Percentiles rank a stretch among this genome's conserved stretches.
Conservation (phyloP, 768 basidiomycete genomes). For the Leucocoprinus birnbaumii region DNA sequence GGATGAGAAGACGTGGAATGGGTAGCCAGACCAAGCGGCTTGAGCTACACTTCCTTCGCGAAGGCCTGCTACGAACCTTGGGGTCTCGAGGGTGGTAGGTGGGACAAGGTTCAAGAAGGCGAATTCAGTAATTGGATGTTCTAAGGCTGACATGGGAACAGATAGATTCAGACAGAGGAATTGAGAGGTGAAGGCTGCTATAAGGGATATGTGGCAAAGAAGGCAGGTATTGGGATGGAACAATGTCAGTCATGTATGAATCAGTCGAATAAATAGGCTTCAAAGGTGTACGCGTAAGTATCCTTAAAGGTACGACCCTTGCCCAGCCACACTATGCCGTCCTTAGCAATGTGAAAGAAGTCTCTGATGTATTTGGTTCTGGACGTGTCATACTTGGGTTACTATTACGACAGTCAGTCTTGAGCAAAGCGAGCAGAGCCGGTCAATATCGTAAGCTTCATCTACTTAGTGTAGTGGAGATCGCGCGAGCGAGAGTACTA, state of each 20-base stretch:
- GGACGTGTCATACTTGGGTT: background rate
- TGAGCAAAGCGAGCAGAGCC: background rate
- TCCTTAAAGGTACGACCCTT: background rate
- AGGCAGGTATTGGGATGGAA: too few relatives aligned
- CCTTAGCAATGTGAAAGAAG: background rate
- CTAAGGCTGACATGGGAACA: background rate
- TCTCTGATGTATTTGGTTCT: background rate
- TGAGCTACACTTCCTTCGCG: slow-evolving; percentile 29
- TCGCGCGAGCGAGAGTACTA: slow-evolving; percentile 50
- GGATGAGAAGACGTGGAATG: slow-evolving; percentile 35
- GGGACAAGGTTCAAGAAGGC: slow-evolving; percentile 31
- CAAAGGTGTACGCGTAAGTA: background rate
- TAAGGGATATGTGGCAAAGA: too few relatives aligned
- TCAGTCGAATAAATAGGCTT: too few relatives aligned
- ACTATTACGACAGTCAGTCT: background rate
- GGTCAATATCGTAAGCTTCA: slow-evolving; percentile 17
- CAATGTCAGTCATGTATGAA: too few relatives aligned
- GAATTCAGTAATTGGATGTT: slow-evolving; percentile 37
- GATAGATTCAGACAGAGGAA: too few relatives aligned
- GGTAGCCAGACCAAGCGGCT: slow-evolving; percentile 36
- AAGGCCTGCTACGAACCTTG: slow-evolving; percentile 27
- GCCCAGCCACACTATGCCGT: slow-evolving; percentile 5
- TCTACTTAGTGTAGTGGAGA: slow-evolving; percentile 40
- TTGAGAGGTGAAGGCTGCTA: too few relatives aligned
- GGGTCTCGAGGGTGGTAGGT: slow-evolving; percentile 25